A percentile compares a stretch with the other conserved stretches of the same genome.
Conservation (phyloP, 257 asterid genomes). For the Paulownia fortunei region DNA sequence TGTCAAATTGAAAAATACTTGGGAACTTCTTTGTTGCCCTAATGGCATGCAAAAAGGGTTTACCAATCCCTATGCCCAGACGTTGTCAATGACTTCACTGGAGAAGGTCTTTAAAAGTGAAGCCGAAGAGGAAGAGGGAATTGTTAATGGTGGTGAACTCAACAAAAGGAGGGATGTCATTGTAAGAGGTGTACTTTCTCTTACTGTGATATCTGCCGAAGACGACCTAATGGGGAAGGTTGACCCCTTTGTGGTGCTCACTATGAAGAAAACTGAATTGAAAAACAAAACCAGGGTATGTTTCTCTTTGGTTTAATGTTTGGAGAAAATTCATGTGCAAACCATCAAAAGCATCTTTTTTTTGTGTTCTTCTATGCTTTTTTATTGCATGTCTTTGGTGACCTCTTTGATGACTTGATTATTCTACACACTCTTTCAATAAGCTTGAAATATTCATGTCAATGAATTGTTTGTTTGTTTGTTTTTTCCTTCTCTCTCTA, state of each 20-base stretch:
- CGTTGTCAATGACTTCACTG: slow-evolving; percentile 68
- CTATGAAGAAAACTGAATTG: slow-evolving; percentile 74
- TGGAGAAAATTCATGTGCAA: not conserved
- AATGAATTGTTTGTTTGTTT: slow-evolving; percentile 15
- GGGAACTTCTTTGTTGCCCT: slow-evolving; percentile 83
- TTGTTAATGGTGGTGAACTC: slow-evolving; percentile 60
- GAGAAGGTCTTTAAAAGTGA: slow-evolving; percentile 76
- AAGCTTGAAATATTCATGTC: not conserved
- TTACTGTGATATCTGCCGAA: slow-evolving; percentile 86
- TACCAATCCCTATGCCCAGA: slow-evolving; percentile 65
- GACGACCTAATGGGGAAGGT: slow-evolving; percentile 97
- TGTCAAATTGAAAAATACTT: no score
- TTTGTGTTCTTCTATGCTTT: not conserved
- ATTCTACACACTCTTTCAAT: not conserved
- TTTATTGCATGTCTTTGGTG: no score
- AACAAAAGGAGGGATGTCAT: slow-evolving; percentile 69
- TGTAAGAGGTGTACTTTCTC: slow-evolving; percentile 91
- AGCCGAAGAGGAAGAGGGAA: slow-evolving; percentile 42
- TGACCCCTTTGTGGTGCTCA: slow-evolving; percentile 87
- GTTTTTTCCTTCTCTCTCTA: no score
- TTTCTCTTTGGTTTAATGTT: slow-evolving; percentile 20
- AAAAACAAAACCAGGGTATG: slow-evolving; percentile 91
- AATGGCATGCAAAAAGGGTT: slow-evolving; percentile 71
- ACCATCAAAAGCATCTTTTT: not conserved
- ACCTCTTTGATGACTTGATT: not conserved